Evolutionary conservation across 176 grass and related monocot genomes (phyloP), one percentile per base, ranked within the genome.

Genomic region (Echinochloa phyllopogon): DNA sequence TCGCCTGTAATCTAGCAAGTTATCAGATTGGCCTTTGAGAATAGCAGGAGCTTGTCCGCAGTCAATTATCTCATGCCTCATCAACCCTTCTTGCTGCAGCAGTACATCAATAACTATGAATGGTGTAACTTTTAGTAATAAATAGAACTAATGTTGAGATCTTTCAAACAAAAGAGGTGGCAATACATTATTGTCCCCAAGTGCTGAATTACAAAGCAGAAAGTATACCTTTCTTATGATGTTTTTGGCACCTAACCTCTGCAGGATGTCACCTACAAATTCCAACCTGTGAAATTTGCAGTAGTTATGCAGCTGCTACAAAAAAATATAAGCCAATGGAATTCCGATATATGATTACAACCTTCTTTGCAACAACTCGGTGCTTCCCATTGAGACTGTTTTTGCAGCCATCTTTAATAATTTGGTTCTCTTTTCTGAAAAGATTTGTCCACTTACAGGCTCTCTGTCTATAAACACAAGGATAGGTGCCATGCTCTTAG

Each of bases 361-460:
- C 91, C 89, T 93, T 89, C 58, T 93, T 77, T 70, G 78, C 27
- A 85, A 72, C 38, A 96, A 89, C 79, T 96, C 94, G 71, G 73
- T 79, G 65, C 65, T 87, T 88, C 84, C 84, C 81, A 89, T 82
- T 47, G 77, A 88, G 51, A 78, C 14, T 14, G 87, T 86, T 85
- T 91, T 87, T 53, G 89, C 71, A 63, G 89, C 94, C 66, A 96
- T 82, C 83, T 89, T 93, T 48, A 91, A 76, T 81, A 96, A 63
- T 62, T 91, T 96, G 62, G 55, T 87, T 80, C 91, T 96, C 84
- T 91, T 96, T 82, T 84, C 87, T 77, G 91, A 91, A 80, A 93
- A 91, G 17, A 96, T 53, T 16, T 24, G 76, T 57, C 56, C 91
- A 83, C 72, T 88, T 76, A 87, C 77, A 75, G 68, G 83, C 23